Percentiles rank a stretch among this genome's conserved stretches.
Conservation (phyloP, 2,329 filamentous ascomycete genomes). For the Aspergillus fischeri region DNA sequence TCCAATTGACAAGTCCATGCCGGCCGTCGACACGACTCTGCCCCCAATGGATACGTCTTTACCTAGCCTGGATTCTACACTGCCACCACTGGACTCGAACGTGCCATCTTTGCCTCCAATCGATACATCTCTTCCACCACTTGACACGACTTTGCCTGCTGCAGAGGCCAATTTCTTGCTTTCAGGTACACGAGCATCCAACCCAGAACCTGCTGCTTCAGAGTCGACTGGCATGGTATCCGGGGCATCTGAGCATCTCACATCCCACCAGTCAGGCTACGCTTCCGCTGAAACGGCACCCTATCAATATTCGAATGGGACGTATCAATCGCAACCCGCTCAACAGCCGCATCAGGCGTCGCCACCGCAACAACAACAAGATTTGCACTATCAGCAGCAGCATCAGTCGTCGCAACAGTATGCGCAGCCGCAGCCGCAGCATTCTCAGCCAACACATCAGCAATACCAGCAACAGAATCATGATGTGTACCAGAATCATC, state of each 20-base stretch:
- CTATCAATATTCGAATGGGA: conserved; percentile 14
- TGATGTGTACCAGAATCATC: conserved; percentile 32
- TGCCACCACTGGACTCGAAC: conserved; percentile 28
- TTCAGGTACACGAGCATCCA: conserved; percentile 14
- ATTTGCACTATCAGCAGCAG: conserved; percentile 40
- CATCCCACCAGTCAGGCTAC: conserved; percentile 9
- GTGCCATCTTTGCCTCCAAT: conserved; percentile 26
- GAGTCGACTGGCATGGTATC: conserved; percentile 1
- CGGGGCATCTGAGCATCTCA: neutral
- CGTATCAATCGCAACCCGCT: conserved; percentile 8
- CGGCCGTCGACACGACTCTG: conserved; percentile 23
- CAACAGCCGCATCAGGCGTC: conserved; percentile 27
- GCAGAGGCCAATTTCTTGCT: conserved; percentile 13
- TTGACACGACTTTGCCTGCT: conserved; percentile 22
- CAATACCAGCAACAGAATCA: conserved; percentile 27
- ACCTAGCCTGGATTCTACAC: conserved; percentile 23
- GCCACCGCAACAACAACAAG: conserved; percentile 20
- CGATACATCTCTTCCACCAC: conserved; percentile 26
- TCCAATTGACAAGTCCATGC: conserved; percentile 19
- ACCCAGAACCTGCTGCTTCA: conserved; percentile 1
- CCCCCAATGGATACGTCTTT: conserved; percentile 25
- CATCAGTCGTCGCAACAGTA: conserved; percentile 31
- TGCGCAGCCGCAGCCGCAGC: conserved; percentile 23
- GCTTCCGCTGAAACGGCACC: conserved; percentile 1
- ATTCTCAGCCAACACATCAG: conserved; percentile 24